Evolutionary conservation across 2,329 filamentous ascomycete species (phyloP), one percentile per base, ranked within the genome.

Genomic region (Claviceps africana): DNA sequence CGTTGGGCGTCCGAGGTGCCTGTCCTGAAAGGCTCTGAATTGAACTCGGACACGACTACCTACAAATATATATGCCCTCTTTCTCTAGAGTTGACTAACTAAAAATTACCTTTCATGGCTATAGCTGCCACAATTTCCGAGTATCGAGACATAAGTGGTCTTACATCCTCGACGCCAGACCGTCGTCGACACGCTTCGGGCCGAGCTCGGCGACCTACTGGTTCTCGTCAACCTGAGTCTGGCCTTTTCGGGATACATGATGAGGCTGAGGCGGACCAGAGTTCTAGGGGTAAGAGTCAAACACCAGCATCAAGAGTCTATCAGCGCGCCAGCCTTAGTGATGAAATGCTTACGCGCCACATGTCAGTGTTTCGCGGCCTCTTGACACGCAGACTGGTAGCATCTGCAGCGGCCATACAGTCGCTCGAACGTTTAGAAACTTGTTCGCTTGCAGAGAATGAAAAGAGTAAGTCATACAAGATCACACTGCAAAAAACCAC

Each of bases 341-440:
- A 67, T 2, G 70, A 72, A 13, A 60, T 60, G 19, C 60, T 65
- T 9, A 50, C 71, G 19, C 66, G 72, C 17, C 65, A 67, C 11
- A 63, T 72, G 15, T 76, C 78, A 58, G 51, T 76, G 6, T 58
- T 74, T 35, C 71, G 75, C 43, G 74, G 74, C 17, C 64, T 70
- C 8, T 54, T 70, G 22, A 59, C 65, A 0, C 71, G 63, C 40
- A 75, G 72, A 58, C 65, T 70, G 56, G 69, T 77, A 7, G 75
- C 74, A 3, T 77, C 74, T 0, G 71, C 66, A 55, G 62, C 60
- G 17, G 74, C 75, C 3, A 61, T 79, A 13, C 62, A 65, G 13
- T 70, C 73, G 6, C 62, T 80, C 2, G 62, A 76, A 55, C 71
- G 64, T 47, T 70, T 81, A 4, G 60, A 70, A 5, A 61, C 77